phyloP scores from a whole-genome alignment of 2,329 filamentous ascomycete genomes.

The Cercospora brassicicola region DNA sequence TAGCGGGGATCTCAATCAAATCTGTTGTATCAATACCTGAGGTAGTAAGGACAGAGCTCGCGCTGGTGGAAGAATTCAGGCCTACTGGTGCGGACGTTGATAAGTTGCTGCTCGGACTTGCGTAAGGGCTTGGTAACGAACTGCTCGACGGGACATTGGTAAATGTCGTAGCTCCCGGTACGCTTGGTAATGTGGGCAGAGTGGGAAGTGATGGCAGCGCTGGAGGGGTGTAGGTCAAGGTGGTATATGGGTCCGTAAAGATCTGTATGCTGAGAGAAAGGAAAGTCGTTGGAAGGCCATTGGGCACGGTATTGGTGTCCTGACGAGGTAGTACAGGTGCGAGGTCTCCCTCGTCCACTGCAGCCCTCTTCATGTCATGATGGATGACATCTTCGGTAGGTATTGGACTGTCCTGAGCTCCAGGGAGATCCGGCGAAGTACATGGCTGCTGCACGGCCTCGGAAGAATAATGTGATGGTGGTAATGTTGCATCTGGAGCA shows the following conservation, averaged over 20 bases:
- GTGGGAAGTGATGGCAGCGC: slow-evolving; percentile 13
- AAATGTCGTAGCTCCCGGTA: slow-evolving; percentile 19
- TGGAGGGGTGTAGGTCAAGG: slow-evolving; percentile 17
- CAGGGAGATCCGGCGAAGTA: background rate
- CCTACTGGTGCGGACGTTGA: slow-evolving; percentile 9
- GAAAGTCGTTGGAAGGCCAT: background rate
- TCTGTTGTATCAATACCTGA: slow-evolving; percentile 25
- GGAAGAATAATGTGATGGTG: background rate
- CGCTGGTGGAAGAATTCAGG: slow-evolving; percentile 13
- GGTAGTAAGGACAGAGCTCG: slow-evolving; percentile 27
- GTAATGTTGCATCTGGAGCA: slow-evolving; percentile 4
- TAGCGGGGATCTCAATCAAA: slow-evolving; percentile 7
- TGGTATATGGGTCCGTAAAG: slow-evolving; percentile 15
- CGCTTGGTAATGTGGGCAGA: slow-evolving; percentile 15
- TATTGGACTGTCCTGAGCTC: background rate
- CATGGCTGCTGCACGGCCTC: background rate
- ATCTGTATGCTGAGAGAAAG: background rate
- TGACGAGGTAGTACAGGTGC: slow-evolving; percentile 28
- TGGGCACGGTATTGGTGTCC: slow-evolving; percentile 13
- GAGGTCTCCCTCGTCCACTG: slow-evolving; percentile 25
- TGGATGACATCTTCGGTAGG: background rate
- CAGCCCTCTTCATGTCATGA: slow-evolving; percentile 10
- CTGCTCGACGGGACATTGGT: slow-evolving; percentile 15
- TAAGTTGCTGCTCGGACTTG: slow-evolving; percentile 11
- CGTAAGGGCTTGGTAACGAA: slow-evolving; percentile 8